Base-by-base conservation (phyloP, 1,139 yeast species). In the Kodamaea sp. region DNA sequence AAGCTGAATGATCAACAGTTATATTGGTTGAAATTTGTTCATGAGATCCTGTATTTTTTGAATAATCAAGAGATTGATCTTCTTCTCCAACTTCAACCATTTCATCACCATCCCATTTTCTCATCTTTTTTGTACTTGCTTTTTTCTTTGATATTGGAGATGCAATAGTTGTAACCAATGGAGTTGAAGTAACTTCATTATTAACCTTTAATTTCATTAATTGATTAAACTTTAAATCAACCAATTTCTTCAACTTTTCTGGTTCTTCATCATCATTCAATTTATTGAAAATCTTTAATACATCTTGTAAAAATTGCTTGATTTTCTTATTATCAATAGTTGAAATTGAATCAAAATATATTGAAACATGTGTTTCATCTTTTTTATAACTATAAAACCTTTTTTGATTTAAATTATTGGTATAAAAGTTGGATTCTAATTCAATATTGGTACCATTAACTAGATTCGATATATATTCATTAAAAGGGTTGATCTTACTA, bases 31-130 rank as follows among this genome's bases (percentile, higher is more conserved):
- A 39, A 7, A 38, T 28, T 25, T 50, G 54, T 9, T 52, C 52
- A 27, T 44, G 41, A 40, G 77, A 79, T 1, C 75, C 77, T 5
- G 81, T 78, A 1, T 29, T 54, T 20, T 48, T 52, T 2, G 74
- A 68, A 43, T 64, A 70, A 44, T 70, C 76, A 37, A 71, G 59
- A 0, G 48, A 55, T 32, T 43, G 44, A n/a, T 54, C 55, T n/a
- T 39, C 42, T 8, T 48, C 54, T 22, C 43, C 52, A 15, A 47
- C 58, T 3, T 53, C 58, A 2, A 64, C 64, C 52, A 64, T 48
- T 41, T 65, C 68, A 32, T 65, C 71, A 35, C 67, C 70, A 26
- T 65, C 63, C 77, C 77, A 71, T 45, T 65, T 68, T 44, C 77
- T 58, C 76, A 70, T 67, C 48, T 68, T 70, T 49, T 70, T 67